Evolutionary conservation across 2,329 filamentous ascomycete species (phyloP), one percentile per base, ranked within the genome.

Genomic region (Xylaria sp.): DNA sequence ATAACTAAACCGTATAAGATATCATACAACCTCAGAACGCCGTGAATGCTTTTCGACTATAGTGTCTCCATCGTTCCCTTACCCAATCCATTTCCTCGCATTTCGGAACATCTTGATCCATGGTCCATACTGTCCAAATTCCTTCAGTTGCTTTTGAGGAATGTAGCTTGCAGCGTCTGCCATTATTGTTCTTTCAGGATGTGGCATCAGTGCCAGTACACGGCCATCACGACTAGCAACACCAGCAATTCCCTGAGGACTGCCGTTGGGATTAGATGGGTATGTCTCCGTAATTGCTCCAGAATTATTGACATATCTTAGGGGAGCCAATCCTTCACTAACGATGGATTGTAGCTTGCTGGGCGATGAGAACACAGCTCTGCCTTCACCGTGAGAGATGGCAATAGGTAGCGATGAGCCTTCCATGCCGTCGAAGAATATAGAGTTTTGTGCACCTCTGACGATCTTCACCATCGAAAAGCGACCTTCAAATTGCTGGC

Each of bases 391-490:
- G 81, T 98, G 94, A 0, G 94, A 94, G 17, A 95, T 92, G 26
- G 90, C 93, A 53, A 97, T 96, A 38, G 94, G 94, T 6, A 98
- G 85, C 2, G 88, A 87, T 4, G 92, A 93, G 64, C 92, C 92
- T 73, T 88, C 82, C 94, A 98, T 97, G 76, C 92, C 93, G 80
- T 95, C 87, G 71, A 97, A 86, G 86, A 98, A 98, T 67, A 97
- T 92, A n/a, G 89, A 92, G 3, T 90, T 88, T 26, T 76, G 77
- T 13, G 82, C 81, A 71, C 89, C 84, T 68, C 94, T 90, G 7
- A 88, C 83, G 70, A 97, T 87, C 78, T 91, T 89, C 61, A 93
- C 93, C 94, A 97, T 97, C 80, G 88, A 90, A 72, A 93, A 91
- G 69, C 94, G 90, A 5, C 88, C 94, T 83, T 97, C 94, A 81